Percentiles rank a stretch among this genome's conserved stretches.
Conservation (phyloP, 208 protist genomes). For the Leishmania major region DNA sequence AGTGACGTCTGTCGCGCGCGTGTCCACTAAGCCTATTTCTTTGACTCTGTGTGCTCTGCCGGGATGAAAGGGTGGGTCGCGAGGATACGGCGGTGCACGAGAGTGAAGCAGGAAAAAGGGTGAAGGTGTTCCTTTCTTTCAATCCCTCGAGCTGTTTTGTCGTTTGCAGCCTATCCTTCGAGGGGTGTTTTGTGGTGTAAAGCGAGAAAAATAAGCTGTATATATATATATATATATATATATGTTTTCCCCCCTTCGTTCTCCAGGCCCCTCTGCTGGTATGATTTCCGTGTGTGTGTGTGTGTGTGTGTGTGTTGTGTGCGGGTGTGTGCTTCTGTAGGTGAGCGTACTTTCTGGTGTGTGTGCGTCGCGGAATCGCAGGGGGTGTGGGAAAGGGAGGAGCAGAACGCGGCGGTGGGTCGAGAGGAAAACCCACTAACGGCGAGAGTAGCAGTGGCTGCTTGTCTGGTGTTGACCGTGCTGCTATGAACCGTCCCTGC, state of each 20-base stretch:
- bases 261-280: not conserved
- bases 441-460: not conserved
- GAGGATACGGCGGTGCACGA: not conserved
- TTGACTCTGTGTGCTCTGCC: not conserved
- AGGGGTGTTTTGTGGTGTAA: not conserved
- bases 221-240: not conserved
- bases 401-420: not conserved
- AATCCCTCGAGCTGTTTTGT: not conserved
- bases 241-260: not conserved
- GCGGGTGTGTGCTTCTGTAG: not conserved
- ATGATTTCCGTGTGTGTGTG: not conserved
- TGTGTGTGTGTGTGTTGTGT: conserved; percentile 7
- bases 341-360: not conserved
- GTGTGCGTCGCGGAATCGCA: not conserved
- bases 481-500: not conserved
- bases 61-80: not conserved
- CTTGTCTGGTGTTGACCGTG: not conserved
- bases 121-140: not conserved
- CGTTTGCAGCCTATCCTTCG: not conserved
- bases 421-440: not conserved
- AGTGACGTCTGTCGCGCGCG: not conserved
- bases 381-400: not conserved
- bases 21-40: not conserved
- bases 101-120: not conserved
- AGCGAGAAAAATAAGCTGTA: not conserved